A percentile compares a stretch with the other conserved stretches of the same genome.
phyloP scores from a whole-genome alignment of 345 rosid genomes.

The Rhodamnia rubescens region DNA sequence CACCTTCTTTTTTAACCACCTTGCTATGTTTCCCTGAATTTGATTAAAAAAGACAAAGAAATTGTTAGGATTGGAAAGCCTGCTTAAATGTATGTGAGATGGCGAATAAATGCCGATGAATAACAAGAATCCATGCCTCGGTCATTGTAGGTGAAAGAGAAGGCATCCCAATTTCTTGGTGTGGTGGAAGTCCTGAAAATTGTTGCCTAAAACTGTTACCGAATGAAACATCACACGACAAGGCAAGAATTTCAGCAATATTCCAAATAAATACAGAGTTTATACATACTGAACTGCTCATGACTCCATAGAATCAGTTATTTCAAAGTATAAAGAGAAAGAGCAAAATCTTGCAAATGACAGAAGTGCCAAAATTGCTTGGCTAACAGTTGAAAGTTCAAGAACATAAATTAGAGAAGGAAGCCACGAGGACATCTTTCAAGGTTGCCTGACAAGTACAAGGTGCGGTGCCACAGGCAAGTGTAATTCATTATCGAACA shows the following conservation, averaged over 20 bases:
- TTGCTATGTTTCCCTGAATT: constrained; percentile 87
- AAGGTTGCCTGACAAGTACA: background rate
- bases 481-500: background rate
- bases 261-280: background rate
- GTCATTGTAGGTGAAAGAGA: constrained; percentile 98
- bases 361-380: background rate
- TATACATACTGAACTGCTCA: background rate
- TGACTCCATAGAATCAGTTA: background rate
- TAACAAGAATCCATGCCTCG: constrained; percentile 39
- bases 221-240: background rate
- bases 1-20: constrained; percentile 99
- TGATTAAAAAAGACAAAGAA: background rate
- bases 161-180: constrained; percentile 99
- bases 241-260: background rate
- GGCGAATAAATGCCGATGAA: background rate
- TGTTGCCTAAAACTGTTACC: constrained; percentile 1
- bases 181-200: constrained; percentile 81
- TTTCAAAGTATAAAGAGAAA: too few species aligned
- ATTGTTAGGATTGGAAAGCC: background rate
- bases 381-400: background rate
- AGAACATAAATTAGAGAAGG: background rate
- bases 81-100: background rate
- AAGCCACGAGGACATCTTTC: background rate
- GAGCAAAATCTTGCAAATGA: background rate
- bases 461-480: background rate